Base-by-base conservation (phyloP, 2,329 filamentous ascomycete species). In the Ophiostoma piceae region DNA sequence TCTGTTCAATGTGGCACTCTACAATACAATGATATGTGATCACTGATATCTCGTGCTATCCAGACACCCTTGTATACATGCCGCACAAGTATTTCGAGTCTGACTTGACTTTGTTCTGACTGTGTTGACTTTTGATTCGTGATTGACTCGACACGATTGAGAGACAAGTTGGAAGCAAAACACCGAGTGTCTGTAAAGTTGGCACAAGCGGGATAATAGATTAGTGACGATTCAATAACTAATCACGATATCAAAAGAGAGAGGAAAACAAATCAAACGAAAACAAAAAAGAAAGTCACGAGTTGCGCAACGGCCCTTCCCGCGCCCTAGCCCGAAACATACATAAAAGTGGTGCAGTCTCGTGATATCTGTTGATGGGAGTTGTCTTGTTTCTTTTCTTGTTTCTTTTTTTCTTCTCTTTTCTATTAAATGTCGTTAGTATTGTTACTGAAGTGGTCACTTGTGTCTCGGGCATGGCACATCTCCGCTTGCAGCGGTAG, bases 251-350 rank as follows among this genome's bases (percentile, higher is more conserved):
- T 3, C 4, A 16, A 43, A 43, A 19, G 5, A 43, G 37, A 43
- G 16, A 43, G 4, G 41, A 19, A 43, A 19, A 19, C 2, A 43
- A 43, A 43, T 29, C 26, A 57, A 12, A 57, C 12, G 3, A 22
- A 11, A 14, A 12, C 3, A 57, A 22, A 57, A 57, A 12, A 12
- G 9, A 26, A n/a, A 57, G 14, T 14, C 60, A 35, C 51, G 19
- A 57, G 14, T 37, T 14, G 37, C 64, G 64, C 37, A 41, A 29
- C 64, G 64, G 64, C 64, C 64, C 35, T 35, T 66, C 64, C 64
- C 64, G 64, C 64, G 64, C 19, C 64, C 51, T 66, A 64, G 37
- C 60, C 60, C 32, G 32, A 64, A 64, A 29, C 16, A 64, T 64
- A 39, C 26, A 37, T 64, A 39, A 64, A 64, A 64, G 60, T 64